phyloP scores from a whole-genome alignment of 2,329 filamentous ascomycete genomes.

The Hypomyces perniciosus region DNA sequence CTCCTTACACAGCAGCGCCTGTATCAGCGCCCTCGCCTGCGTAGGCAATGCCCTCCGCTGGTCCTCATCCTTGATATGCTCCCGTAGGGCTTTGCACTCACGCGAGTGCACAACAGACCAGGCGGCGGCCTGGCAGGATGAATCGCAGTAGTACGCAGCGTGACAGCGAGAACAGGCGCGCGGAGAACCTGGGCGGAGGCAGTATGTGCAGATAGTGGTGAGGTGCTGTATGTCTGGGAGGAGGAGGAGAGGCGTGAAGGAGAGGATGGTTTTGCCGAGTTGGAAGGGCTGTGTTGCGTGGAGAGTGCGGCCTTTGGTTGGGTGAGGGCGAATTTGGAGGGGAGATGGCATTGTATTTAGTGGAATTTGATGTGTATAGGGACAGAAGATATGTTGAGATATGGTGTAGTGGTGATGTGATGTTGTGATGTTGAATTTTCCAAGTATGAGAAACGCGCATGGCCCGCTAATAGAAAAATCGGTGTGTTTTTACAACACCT shows the following conservation, averaged over 20 bases:
- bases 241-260: constrained; percentile 40
- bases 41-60: constrained; percentile 41
- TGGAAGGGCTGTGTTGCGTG: constrained; percentile 35
- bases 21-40: constrained; percentile 47
- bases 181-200: constrained; percentile 30
- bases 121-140: constrained; percentile 47
- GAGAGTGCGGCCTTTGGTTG: constrained; percentile 41
- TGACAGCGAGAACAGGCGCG: constrained; percentile 48
- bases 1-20: constrained; percentile 39
- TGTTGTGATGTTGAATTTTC: background rate
- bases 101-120: constrained; percentile 47
- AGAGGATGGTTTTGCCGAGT: constrained; percentile 41
- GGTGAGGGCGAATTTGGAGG: constrained; percentile 23
- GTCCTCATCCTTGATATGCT: constrained; percentile 17
- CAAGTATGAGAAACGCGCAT: too few species aligned
- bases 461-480: too few species aligned
- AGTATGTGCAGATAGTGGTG: constrained; percentile 42
- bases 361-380: background rate
- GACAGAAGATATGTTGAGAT: background rate
- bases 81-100: constrained; percentile 46
- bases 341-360: constrained; percentile 6
- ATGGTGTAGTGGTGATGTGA: background rate
- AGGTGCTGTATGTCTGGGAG: constrained; percentile 41
- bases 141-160: constrained; percentile 48
- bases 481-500: too few species aligned